These are phyloP conservation scores for Potentilla sterilis DNA, from an alignment of 306 rosid genomes.

Conservation along the genomic window DNA sequence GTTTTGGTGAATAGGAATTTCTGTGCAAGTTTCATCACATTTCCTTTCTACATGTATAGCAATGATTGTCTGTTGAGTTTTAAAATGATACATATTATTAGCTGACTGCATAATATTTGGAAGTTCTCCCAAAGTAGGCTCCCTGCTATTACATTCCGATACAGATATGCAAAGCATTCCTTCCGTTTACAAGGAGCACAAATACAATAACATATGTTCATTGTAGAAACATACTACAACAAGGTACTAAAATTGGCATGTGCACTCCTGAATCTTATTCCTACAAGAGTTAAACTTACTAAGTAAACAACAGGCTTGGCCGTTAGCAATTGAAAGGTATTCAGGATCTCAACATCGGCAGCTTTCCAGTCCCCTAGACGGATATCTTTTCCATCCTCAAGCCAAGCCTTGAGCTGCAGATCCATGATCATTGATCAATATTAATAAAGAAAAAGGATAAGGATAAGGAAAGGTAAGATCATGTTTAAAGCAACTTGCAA, in stretches of 20 bases:
- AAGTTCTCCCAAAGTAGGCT: not conserved
- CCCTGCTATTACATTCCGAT: not conserved
- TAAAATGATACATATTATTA: not conserved
- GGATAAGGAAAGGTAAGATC: not conserved
- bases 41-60: not conserved
- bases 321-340: constrained; percentile 90
- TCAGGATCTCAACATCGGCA: constrained; percentile 84
- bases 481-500: not conserved
- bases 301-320: constrained; percentile 96
- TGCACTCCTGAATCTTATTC: not conserved
- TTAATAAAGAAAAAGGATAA: not conserved
- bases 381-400: constrained; percentile 83
- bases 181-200: not conserved
- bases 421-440: constrained; percentile 22
- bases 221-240: not conserved
- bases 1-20: not conserved
- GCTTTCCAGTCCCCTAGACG: constrained; percentile 98
- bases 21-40: not conserved
- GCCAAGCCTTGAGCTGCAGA: constrained; percentile 71
- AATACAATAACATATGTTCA: not conserved
- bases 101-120: not conserved
- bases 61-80: not conserved
- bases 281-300: constrained; percentile 38
- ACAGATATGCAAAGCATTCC: not conserved
- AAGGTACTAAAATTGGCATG: not conserved